Base-by-base conservation (phyloP, 768 basidiomycete species). In the Kwoniella shandongensis region DNA sequence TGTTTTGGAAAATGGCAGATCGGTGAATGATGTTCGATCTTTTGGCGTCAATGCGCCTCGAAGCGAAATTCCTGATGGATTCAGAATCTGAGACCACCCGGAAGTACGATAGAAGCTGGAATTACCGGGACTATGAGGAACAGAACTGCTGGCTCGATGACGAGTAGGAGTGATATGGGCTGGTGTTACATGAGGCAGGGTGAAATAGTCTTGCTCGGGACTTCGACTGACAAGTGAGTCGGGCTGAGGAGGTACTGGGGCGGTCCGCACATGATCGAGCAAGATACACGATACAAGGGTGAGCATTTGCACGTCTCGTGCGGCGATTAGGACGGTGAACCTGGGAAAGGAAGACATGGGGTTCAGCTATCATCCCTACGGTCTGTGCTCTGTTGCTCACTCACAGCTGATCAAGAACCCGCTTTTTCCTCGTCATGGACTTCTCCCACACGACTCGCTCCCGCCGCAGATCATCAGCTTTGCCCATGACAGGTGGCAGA, bases 141-240 rank as follows among this genome's bases (percentile, higher is more conserved):
- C 25, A 10, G 51, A 48, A 2, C 49, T 48, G 3, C 54, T 42
- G 15, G 30, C 45, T 7, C 54, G 35, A n/a, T 18, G 12, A 25
- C 53, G 48, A 13, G 42, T 56, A 20, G 57, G 57, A 12, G 47
- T 57, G 29, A 54, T 53, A 41, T 58, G 38, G 39, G 48, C 6
- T 20, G 59, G 38, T 13, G 35, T 22, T 20, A 50, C 36, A 25
- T 62, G 63, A n/a, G 69, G 72, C 10, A 69, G 58, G 18, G 58
- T 66, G 41, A 69, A 69, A 45, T 71, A 70, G 51, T 71, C 69
- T 41, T 64, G 67, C 41, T 67, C 67, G 11, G 69, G 69, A 32
- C 59, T 66, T 15, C 46, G 47, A 6, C 44, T 55, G 7, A 62
- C 27, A 7, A 59, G 22, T 0, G 47, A 40, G 22, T 65, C 44